These are phyloP conservation scores for Globisporangium nunn DNA, from an alignment of 352 stramenopile species.

Conservation along the genomic window DNA sequence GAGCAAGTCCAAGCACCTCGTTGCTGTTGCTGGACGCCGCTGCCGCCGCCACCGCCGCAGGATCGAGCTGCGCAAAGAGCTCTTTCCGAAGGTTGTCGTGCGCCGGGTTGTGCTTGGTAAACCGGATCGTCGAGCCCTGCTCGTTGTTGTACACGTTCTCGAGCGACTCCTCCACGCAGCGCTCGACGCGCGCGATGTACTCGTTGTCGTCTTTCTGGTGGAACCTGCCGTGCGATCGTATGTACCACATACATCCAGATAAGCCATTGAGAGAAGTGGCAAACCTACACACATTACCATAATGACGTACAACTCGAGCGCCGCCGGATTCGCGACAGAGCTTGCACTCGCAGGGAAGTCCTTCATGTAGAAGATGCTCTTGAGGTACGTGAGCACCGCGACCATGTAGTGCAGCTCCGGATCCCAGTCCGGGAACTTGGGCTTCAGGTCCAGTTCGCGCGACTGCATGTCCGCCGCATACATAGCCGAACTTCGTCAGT, in stretches of 20 bases:
- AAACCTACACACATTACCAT: not conserved
- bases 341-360: slow-evolving; percentile 63
- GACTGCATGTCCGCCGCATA: slow-evolving; percentile 26
- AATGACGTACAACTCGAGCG: slow-evolving; percentile 74
- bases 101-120: slow-evolving; percentile 76
- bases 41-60: not conserved
- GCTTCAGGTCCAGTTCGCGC: slow-evolving; percentile 87
- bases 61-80: slow-evolving; percentile 67
- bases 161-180: slow-evolving; percentile 91
- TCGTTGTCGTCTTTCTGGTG: slow-evolving; percentile 66
- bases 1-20: slow-evolving; percentile 1
- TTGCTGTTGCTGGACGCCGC: not conserved
- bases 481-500: not conserved
- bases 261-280: not conserved
- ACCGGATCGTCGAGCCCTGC: slow-evolving; percentile 82
- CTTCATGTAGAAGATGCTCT: slow-evolving; percentile 98
- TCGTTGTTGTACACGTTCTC: slow-evolving; percentile 92
- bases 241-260: not conserved
- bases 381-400: slow-evolving; percentile 94
- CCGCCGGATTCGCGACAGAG: slow-evolving; percentile 73
- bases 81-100: slow-evolving; percentile 76
- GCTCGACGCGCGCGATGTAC: slow-evolving; percentile 88
- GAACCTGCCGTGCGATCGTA: slow-evolving; percentile 31
- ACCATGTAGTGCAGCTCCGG: slow-evolving; percentile 94
- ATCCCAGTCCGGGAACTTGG: slow-evolving; percentile 91